phyloP scores from a whole-genome alignment of 2,329 filamentous ascomycete genomes.

The Cytospora piceicola region DNA sequence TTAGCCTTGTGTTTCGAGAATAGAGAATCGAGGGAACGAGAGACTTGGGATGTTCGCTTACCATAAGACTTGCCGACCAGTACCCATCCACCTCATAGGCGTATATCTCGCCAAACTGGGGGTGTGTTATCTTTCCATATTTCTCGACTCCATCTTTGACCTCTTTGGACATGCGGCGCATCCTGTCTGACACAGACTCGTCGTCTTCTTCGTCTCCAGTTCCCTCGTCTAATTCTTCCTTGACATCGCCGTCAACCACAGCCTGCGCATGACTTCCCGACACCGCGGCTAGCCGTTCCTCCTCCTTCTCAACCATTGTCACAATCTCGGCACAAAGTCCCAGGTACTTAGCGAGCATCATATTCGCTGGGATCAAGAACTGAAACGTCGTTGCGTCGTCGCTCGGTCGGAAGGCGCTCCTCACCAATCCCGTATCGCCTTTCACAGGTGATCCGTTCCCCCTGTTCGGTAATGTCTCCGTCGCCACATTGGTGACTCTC shows the following conservation, averaged over 20 bases:
- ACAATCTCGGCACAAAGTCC: conserved; percentile 45
- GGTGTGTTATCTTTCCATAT: conserved; percentile 67
- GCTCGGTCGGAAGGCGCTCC: conserved; percentile 77
- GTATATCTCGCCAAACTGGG: conserved; percentile 64
- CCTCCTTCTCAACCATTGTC: conserved; percentile 40
- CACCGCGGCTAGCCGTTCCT: conserved; percentile 28
- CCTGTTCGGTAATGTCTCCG: conserved; percentile 70
- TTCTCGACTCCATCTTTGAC: conserved; percentile 69
- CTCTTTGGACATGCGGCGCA: conserved; percentile 57
- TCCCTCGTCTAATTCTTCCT: background rate
- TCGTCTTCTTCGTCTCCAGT: conserved; percentile 5
- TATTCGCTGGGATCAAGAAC: conserved; percentile 78
- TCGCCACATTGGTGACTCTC: conserved; percentile 66
- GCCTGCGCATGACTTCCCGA: conserved; percentile 2
- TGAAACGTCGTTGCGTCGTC: conserved; percentile 80
- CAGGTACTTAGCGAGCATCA: conserved; percentile 66
- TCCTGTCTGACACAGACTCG: conserved; percentile 43
- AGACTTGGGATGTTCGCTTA: background rate
- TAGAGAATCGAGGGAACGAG: too few relatives aligned
- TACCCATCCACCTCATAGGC: conserved; percentile 68
- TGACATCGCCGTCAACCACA: background rate
- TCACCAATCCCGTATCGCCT: conserved; percentile 69
- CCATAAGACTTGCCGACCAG: conserved; percentile 31
- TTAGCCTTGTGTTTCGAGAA: background rate
- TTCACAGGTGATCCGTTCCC: conserved; percentile 75